Evolutionary conservation across 495 filamentous ascomycete species (phyloP).

Genomic region (Penicillium silybi): DNA sequence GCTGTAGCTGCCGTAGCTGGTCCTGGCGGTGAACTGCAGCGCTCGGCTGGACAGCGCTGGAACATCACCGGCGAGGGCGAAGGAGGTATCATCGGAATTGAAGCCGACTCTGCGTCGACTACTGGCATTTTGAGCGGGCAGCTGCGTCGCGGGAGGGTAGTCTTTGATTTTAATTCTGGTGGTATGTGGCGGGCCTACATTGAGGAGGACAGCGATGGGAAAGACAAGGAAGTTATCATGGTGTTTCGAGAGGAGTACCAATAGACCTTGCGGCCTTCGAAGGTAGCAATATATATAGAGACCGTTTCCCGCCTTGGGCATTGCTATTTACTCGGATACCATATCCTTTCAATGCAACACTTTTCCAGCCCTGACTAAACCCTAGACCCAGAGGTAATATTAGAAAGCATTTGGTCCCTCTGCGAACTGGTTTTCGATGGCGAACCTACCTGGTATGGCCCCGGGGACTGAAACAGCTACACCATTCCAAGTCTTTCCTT

Average conservation of each 20-base stretch:
- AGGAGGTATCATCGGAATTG: conserved; percentile 86
- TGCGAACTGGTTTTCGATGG: too few species aligned
- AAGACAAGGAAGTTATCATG: conserved; percentile 50
- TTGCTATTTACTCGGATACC: too few species aligned
- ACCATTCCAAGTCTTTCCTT: too few species aligned
- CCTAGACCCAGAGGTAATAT: too few species aligned
- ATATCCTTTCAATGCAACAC: too few species aligned
- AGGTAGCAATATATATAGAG: neutral
- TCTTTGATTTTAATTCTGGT: conserved; percentile 79
- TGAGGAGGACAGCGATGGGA: conserved; percentile 63
- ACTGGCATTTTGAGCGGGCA: conserved; percentile 17
- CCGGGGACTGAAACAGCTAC: too few species aligned
- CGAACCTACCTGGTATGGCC: too few species aligned
- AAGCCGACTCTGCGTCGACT: conserved; percentile 43
- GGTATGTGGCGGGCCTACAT: conserved; percentile 88
- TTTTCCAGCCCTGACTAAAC: too few species aligned
- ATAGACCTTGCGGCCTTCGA: conserved; percentile 7
- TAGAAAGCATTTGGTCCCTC: too few species aligned
- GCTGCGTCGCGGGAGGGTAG: conserved; percentile 46
- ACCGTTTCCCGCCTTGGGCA: too few species aligned
- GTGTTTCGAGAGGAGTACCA: conserved; percentile 54
- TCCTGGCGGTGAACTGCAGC: conserved; percentile 68
- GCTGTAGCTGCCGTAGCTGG: conserved; percentile 65
- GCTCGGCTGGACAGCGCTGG: conserved; percentile 74
- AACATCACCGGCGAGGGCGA: conserved; percentile 71